These are phyloP conservation scores for Colletotrichum musae DNA, from an alignment of 2,329 filamentous ascomycete species.

Conservation along the genomic window DNA sequence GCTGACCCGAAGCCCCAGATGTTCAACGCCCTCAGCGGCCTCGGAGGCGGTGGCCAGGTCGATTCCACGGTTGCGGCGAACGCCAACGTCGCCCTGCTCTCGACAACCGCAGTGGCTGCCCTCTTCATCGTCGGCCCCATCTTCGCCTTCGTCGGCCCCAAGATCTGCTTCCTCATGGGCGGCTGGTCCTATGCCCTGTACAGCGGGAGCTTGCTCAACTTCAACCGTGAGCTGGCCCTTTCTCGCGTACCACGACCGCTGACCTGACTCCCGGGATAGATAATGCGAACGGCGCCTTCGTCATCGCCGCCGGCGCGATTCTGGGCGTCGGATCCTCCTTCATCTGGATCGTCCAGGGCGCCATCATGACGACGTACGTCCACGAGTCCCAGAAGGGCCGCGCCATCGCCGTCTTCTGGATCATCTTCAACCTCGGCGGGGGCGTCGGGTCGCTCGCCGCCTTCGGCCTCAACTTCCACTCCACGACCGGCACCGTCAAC, in stretches of 20 bases:
- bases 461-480: constrained; percentile 60
- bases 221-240: constrained; percentile 53
- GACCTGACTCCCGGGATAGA: constrained; percentile 55
- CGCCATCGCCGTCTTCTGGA: constrained; percentile 60
- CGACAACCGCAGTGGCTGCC: constrained; percentile 58
- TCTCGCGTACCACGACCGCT: constrained; percentile 56
- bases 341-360: constrained; percentile 62
- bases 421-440: constrained; percentile 62
- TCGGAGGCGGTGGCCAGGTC: constrained; percentile 62
- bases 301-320: constrained; percentile 60
- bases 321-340: constrained; percentile 62
- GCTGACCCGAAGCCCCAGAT: constrained; percentile 49
- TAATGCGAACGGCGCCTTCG: constrained; percentile 56
- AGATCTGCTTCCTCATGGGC: constrained; percentile 58
- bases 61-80: constrained; percentile 61
- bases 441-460: constrained; percentile 59
- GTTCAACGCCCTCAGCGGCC: constrained; percentile 62
- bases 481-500: constrained; percentile 59
- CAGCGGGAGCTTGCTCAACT: constrained; percentile 59
- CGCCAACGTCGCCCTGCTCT: constrained; percentile 59
- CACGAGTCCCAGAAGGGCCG: constrained; percentile 58
- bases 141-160: constrained; percentile 58
- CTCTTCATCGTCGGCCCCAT: constrained; percentile 61
- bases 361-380: constrained; percentile 64
- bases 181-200: constrained; percentile 63